Conservation (phyloP, 2,329 filamentous ascomycete genomes). For the Fusarium sp. region DNA sequence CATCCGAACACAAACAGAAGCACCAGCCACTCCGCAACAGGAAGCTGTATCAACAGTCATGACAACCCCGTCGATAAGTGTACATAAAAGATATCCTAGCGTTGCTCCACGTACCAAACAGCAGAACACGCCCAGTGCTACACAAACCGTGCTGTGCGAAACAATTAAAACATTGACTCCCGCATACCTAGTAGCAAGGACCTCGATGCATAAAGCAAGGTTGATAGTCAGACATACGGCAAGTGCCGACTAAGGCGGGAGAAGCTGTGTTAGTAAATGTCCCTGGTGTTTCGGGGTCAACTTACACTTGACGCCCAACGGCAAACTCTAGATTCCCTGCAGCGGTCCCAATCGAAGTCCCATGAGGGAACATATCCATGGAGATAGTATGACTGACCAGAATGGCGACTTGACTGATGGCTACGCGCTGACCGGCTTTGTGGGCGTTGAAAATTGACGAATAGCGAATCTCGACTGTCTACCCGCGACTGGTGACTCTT, state of each 20-base stretch:
- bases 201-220: not conserved
- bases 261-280: no score
- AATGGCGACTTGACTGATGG: not conserved
- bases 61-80: not conserved
- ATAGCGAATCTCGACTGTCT: not conserved
- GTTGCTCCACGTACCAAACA: not conserved
- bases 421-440: not conserved
- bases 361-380: no score
- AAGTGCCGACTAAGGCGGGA: not conserved
- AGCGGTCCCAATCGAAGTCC: not conserved
- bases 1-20: not conserved
- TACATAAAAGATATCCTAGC: not conserved
- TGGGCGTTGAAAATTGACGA: rapidly evolving
- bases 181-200: not conserved
- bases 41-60: not conserved
- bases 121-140: not conserved
- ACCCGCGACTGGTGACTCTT: not conserved
- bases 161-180: not conserved
- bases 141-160: not conserved
- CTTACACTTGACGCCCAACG: not conserved
- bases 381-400: no score
- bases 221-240: not conserved
- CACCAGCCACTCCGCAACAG: not conserved
- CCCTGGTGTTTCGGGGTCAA: not conserved
- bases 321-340: not conserved